Evolutionary conservation across 495 filamentous ascomycete genomes (phyloP).

Genomic region (Penicillium pulvis): DNA sequence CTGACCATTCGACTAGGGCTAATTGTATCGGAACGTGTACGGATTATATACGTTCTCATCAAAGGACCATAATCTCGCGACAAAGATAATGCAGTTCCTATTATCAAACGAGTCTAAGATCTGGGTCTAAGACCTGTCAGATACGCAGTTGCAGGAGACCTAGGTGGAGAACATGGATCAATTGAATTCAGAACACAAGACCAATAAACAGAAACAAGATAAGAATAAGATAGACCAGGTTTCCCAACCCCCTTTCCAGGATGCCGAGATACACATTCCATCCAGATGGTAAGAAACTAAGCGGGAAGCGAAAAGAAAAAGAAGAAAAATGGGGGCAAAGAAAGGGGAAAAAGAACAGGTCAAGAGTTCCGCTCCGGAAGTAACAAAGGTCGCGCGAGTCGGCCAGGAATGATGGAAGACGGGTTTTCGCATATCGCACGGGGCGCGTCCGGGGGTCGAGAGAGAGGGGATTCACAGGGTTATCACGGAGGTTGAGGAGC

Average conservation of each 20-base stretch:
- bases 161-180: slow-evolving; percentile 25
- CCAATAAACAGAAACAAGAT: slow-evolving; percentile 28
- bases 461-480: slow-evolving; percentile 10
- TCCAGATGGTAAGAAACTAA: slow-evolving; percentile 37
- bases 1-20: background rate
- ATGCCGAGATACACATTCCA: slow-evolving; percentile 33
- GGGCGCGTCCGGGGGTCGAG: slow-evolving; percentile 18
- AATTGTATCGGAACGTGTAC: background rate
- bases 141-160: slow-evolving; percentile 12
- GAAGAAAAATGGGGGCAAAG: slow-evolving; percentile 7
- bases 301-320: slow-evolving; percentile 21
- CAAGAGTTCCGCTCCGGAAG: slow-evolving; percentile 22
- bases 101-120: slow-evolving; percentile 7
- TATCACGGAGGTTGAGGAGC: slow-evolving; percentile 18
- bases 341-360: slow-evolving; percentile 10
- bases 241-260: slow-evolving; percentile 37
- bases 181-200: slow-evolving; percentile 32
- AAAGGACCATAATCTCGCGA: background rate
- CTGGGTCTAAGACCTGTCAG: background rate
- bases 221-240: slow-evolving; percentile 36
- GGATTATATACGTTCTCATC: background rate
- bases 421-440: slow-evolving; percentile 26
- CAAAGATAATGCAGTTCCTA: background rate
- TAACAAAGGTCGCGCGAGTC: slow-evolving; percentile 26
- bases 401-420: slow-evolving; percentile 21